Evolutionary conservation across 225 moss, liverwort and hornwort species (phyloP), one percentile per base, ranked within the genome.

Genomic region (Bryoerythrophyllum caledonicum): DNA sequence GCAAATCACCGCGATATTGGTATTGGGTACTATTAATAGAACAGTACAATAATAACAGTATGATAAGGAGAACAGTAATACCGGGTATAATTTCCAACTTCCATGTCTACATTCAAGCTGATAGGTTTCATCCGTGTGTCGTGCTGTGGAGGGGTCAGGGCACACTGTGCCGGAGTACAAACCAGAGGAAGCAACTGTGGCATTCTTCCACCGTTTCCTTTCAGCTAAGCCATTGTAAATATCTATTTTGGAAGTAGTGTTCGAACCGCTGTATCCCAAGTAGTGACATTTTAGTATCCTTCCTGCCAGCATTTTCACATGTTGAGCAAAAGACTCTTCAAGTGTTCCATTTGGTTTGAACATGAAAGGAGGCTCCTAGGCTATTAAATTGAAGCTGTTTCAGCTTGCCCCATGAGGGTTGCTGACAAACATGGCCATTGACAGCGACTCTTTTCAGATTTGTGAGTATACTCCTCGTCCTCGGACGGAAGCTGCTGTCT

Each of bases 131-230:
- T 70, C 35, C 35, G n/a, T 58, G 58, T 20, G 17, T 65, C 61
- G 20, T 77, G n/a, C 46, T 74, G 65, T 64, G 11, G 83, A 96
- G 93, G 93, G 95, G 59, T 81, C 94, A 30, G 94, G 94, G 41
- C 96, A 97, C 54, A 97, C 94, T 37, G 94, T 97, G 54, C 91
- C 96, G 17, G 92, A 97, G 85, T 91, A 89, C 83, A 94, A 94
- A 79, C 94, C 96, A 5, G 78, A 5, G 28, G 92, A 97, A 81
- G 88, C 96, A 41, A n/a, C n/a, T n/a, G 55, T 86, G 68, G 77
- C 88, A 35, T 91, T 97, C 77, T 84, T 94, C 62, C 41, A 85
- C 46, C 89, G 91, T 38, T 96, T 87, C 71, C 88, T 94, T 75
- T 64, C 79, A 66, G 84, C 75, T 51, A 2, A 87, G 25, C 78